Conservation (phyloP, 352 stramenopile species). For the Pythium rishiriense region DNA sequence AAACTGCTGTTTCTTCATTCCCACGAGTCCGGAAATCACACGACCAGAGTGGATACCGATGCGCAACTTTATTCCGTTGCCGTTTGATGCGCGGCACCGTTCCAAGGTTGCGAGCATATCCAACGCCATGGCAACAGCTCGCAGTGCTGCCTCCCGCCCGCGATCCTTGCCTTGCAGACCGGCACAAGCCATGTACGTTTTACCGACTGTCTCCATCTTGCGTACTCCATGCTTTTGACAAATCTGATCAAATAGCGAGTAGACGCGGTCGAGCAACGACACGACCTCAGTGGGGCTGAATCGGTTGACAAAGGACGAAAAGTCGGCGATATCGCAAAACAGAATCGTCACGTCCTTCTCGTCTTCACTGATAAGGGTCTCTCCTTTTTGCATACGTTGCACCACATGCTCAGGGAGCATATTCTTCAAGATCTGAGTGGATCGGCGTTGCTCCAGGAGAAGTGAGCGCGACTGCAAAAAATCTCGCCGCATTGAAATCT, state of each 20-base stretch:
- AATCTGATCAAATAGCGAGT: conserved; percentile 91
- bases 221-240: conserved; percentile 89
- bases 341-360: conserved; percentile 88
- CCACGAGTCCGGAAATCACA: conserved; percentile 87
- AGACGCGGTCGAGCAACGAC: conserved; percentile 90
- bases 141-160: conserved; percentile 69
- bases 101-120: conserved; percentile 76
- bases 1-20: conserved; percentile 93
- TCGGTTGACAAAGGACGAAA: conserved; percentile 75
- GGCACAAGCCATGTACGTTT: conserved; percentile 90
- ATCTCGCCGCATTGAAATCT: conserved; percentile 81
- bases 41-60: conserved; percentile 91
- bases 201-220: conserved; percentile 93
- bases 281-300: conserved; percentile 78
- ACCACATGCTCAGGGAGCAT: conserved; percentile 86
- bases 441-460: conserved; percentile 74
- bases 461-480: conserved; percentile 82
- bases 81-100: conserved; percentile 72
- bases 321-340: conserved; percentile 86
- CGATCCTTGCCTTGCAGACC: conserved; percentile 83
- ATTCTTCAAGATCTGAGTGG: conserved; percentile 84
- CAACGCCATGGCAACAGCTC: conserved; percentile 71
- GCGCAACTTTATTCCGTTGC: conserved; percentile 85
- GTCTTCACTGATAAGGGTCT: conserved; percentile 82
- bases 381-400: conserved; percentile 81